Percentiles rank a stretch among this genome's conserved stretches.
Conservation (phyloP, 352 stramenopile species). For the Pythium plurisporium region DNA sequence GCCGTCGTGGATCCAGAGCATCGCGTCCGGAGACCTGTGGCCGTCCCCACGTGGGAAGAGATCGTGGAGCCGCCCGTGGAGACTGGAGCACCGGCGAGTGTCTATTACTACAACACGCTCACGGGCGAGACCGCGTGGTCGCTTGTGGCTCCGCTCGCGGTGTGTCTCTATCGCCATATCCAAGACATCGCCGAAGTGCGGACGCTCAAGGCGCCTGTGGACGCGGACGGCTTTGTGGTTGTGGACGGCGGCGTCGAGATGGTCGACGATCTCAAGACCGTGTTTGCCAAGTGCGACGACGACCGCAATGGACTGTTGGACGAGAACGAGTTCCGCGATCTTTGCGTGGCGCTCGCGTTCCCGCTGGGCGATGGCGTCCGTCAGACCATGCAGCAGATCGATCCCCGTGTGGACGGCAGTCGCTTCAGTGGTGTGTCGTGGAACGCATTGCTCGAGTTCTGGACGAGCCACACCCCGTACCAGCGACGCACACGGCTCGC, state of each 20-base stretch:
- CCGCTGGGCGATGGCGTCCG: constrained; percentile 12
- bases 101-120: constrained; percentile 49
- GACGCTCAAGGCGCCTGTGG: not conserved
- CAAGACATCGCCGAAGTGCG: constrained; percentile 21
- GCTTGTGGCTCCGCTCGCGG: constrained; percentile 35
- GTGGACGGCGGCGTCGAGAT: constrained; percentile 26
- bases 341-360: constrained; percentile 47
- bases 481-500: constrained; percentile 38
- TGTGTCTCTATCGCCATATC: constrained; percentile 31
- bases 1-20: not conserved
- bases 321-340: constrained; percentile 45
- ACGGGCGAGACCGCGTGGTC: constrained; percentile 54
- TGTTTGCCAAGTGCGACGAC: constrained; percentile 61
- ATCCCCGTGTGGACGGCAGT: constrained; percentile 26
- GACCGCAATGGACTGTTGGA: constrained; percentile 48
- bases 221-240: constrained; percentile 8
- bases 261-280: constrained; percentile 36
- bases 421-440: constrained; percentile 29
- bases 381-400: constrained; percentile 39
- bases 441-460: constrained; percentile 49
- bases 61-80: constrained; percentile 26
- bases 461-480: constrained; percentile 44
- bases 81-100: not conserved
- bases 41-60: constrained; percentile 31
- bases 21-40: no score